Evolutionary conservation across 441 rosid species (phyloP).

Genomic region (Euphorbia corollata): DNA sequence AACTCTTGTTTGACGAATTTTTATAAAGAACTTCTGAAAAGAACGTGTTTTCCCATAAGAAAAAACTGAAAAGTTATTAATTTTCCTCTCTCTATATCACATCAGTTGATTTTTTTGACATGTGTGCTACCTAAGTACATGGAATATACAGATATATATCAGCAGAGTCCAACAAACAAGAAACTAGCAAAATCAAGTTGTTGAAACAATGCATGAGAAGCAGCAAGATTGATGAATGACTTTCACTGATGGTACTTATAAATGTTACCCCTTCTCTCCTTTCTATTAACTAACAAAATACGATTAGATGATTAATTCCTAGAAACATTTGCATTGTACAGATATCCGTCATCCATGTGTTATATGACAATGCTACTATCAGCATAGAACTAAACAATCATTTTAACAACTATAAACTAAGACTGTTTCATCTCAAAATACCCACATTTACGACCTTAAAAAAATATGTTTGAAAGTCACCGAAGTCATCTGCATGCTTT

Average conservation of each 20-base stretch:
- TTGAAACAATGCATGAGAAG: not conserved
- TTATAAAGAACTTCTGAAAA: no score
- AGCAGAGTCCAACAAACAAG: no score
- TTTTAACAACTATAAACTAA: not conserved
- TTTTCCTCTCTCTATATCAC: not conserved
- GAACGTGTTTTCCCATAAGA: not conserved
- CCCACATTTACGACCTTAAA: not conserved
- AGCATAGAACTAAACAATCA: not conserved
- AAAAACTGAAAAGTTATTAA: not conserved
- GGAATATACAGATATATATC: no score
- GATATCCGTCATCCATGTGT: no score
- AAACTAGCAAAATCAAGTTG: not conserved
- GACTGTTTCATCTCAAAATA: not conserved
- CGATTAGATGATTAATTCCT: not conserved
- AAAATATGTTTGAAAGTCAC: not conserved
- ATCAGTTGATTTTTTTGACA: no score
- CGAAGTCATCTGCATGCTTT: no score
- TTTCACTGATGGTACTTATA: constrained; percentile 4
- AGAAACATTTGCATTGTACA: not conserved
- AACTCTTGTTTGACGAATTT: no score
- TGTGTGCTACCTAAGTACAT: not conserved
- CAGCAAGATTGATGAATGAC: not conserved
- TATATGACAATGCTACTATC: no score
- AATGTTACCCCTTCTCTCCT: not conserved
- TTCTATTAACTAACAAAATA: no score